A percentile compares a stretch with the other conserved stretches of the same genome.
Evolutionary conservation across 345 rosid species (phyloP).

Genomic region (Toxicodendron radicans): DNA sequence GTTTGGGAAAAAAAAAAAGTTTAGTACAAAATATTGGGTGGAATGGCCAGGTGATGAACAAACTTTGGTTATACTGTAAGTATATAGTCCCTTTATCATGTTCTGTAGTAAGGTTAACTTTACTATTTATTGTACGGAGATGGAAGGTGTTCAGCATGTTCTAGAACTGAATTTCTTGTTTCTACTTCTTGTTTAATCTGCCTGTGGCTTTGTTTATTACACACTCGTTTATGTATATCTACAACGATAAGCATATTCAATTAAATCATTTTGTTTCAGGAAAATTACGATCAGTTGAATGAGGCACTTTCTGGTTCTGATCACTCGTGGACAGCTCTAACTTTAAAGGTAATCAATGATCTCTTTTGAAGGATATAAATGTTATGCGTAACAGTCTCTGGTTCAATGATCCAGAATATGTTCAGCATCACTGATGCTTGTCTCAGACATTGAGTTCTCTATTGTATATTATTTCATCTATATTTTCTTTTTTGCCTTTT

Average conservation of each 20-base stretch:
- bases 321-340: slow-evolving; percentile 80
- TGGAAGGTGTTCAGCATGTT: neutral
- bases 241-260: neutral
- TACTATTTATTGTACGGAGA: neutral
- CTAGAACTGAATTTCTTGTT: neutral
- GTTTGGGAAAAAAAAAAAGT: too few relatives aligned
- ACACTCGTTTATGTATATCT: neutral
- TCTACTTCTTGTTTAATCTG: neutral
- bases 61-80: too few relatives aligned
- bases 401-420: neutral
- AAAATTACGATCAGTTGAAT: slow-evolving; percentile 54
- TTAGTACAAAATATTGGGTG: too few relatives aligned
- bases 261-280: slow-evolving; percentile 43
- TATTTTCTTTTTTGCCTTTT: too few relatives aligned
- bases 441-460: neutral
- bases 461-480: neutral
- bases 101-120: neutral
- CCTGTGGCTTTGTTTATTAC: neutral
- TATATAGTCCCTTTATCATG: neutral
- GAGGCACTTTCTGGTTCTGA: slow-evolving; percentile 66
- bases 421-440: neutral
- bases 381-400: neutral
- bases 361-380: neutral
- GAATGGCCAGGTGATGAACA: too few relatives aligned
- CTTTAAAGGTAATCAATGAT: slow-evolving; percentile 57